These are phyloP conservation scores for Suillus sp. DNA, from an alignment of 768 basidiomycete species.

Conservation along the genomic window DNA sequence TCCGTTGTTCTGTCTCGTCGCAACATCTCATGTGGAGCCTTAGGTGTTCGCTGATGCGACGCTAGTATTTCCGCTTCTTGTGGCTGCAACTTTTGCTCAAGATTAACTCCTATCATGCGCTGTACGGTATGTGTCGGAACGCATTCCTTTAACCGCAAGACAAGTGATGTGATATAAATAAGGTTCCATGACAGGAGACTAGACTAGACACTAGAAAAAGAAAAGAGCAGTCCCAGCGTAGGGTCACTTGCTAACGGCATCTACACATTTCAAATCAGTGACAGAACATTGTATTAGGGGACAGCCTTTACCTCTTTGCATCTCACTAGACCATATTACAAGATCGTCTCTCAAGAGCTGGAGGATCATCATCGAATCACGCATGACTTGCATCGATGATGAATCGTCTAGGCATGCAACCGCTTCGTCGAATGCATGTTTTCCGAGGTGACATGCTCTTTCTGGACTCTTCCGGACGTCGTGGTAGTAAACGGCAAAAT, in stretches of 20 bases:
- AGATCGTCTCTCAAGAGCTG: slow-evolving; percentile 85
- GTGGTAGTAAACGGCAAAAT: slow-evolving; percentile 94
- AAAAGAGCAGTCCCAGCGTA: background rate
- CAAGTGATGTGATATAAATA: slow-evolving; percentile 8
- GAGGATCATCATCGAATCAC: slow-evolving; percentile 81
- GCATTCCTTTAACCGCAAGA: background rate
- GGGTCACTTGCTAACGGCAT: slow-evolving; percentile 2
- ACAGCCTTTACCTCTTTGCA: slow-evolving; percentile 43
- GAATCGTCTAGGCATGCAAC: slow-evolving; percentile 60
- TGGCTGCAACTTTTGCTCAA: slow-evolving; percentile 90
- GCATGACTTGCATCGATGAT: slow-evolving; percentile 45
- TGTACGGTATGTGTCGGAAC: background rate
- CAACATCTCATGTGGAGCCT: slow-evolving; percentile 11
- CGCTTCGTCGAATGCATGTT: slow-evolving; percentile 91
- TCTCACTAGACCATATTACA: slow-evolving; percentile 82
- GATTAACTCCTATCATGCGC: slow-evolving; percentile 19
- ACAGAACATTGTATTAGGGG: background rate
- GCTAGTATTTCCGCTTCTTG: slow-evolving; percentile 90
- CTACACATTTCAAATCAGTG: slow-evolving; percentile 1
- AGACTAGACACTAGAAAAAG: slow-evolving; percentile 4
- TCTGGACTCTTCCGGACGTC: slow-evolving; percentile 84
- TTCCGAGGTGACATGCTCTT: slow-evolving; percentile 85
- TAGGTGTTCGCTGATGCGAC: slow-evolving; percentile 95
- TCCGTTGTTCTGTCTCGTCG: background rate
- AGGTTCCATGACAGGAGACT: slow-evolving; percentile 7